These are phyloP conservation scores for Auriscalpium orientale DNA, from an alignment of 768 basidiomycete genomes.

Conservation along the genomic window DNA sequence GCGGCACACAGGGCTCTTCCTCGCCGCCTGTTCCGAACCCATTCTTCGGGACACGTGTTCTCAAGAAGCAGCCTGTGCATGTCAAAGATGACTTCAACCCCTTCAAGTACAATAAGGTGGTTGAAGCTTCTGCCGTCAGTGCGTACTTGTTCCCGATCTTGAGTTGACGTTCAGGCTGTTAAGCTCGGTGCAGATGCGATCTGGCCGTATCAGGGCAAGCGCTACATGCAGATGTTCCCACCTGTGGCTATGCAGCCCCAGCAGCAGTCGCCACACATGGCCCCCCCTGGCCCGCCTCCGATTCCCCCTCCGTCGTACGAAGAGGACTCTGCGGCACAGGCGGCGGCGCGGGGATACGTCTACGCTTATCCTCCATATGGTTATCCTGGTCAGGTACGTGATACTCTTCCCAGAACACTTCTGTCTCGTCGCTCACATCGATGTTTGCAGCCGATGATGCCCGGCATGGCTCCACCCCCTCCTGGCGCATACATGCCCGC, in stretches of 20 bases:
- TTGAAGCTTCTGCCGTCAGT: slow-evolving; percentile 69
- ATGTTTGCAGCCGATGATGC: slow-evolving; percentile 65
- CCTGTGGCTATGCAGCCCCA: slow-evolving; percentile 50
- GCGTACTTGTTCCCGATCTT: slow-evolving; percentile 25
- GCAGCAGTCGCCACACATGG: slow-evolving; percentile 58
- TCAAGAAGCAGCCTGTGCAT: slow-evolving; percentile 76
- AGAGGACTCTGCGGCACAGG: slow-evolving; percentile 61
- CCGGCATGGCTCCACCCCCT: slow-evolving; percentile 74
- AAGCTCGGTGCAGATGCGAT: slow-evolving; percentile 40
- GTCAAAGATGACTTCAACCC: slow-evolving; percentile 98
- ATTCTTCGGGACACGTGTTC: slow-evolving; percentile 79
- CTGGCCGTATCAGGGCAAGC: slow-evolving; percentile 90
- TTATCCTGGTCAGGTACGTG: slow-evolving; percentile 66
- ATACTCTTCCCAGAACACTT: slow-evolving; percentile 1
- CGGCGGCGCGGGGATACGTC: slow-evolving; percentile 47
- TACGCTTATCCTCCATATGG: slow-evolving; percentile 71
- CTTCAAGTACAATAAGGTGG: slow-evolving; percentile 81
- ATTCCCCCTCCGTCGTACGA: slow-evolving; percentile 74
- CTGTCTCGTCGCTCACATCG: slow-evolving; percentile 3
- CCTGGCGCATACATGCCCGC: slow-evolving; percentile 73
- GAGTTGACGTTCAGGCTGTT: neutral
- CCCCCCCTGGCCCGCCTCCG: slow-evolving; percentile 59
- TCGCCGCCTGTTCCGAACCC: slow-evolving; percentile 59
- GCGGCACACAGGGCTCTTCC: slow-evolving; percentile 17
- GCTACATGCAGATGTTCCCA: slow-evolving; percentile 74